Percentiles rank a stretch among this genome's conserved stretches.
These are phyloP conservation scores for Boletellus emodensis DNA, from an alignment of 768 basidiomycete genomes.

Conservation along the genomic window DNA sequence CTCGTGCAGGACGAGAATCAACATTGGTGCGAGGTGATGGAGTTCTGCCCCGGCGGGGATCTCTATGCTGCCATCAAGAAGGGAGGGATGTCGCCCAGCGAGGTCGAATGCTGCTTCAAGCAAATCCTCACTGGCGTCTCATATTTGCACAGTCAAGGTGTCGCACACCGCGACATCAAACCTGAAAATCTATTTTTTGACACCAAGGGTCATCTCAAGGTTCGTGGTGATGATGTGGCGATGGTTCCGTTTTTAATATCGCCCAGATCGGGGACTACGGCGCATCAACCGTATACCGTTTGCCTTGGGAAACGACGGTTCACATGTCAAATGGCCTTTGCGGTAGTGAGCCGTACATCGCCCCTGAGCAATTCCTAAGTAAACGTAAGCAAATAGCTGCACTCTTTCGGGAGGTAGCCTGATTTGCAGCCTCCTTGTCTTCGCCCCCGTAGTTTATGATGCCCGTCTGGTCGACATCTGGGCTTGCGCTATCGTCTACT, in stretches of 20 bases:
- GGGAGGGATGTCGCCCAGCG: conserved; percentile 85
- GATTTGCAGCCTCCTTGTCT: conserved; percentile 21
- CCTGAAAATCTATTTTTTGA: conserved; percentile 98
- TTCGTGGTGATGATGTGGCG: conserved; percentile 31
- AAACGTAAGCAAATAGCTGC: conserved; percentile 73
- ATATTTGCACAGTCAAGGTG: conserved; percentile 94
- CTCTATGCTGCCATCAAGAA: conserved; percentile 99
- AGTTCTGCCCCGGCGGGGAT: conserved; percentile 97
- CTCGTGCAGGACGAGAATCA: conserved; percentile 96
- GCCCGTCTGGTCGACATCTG: conserved; percentile 96
- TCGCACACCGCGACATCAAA: conserved; percentile 97
- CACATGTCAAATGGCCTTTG: conserved; percentile 97
- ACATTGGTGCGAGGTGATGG: conserved; percentile 99
- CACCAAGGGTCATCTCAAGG: conserved; percentile 89
- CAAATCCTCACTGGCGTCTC: conserved; percentile 86
- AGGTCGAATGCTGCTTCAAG: conserved; percentile 97
- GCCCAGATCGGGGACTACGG: conserved; percentile 94
- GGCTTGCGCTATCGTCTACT: conserved; percentile 96
- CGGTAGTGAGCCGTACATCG: conserved; percentile 98
- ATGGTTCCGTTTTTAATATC: conserved; percentile 7
- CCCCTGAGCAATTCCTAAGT: conserved; percentile 93
- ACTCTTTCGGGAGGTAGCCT: conserved; percentile 36
- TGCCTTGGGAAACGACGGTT: conserved; percentile 96
- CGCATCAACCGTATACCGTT: conserved; percentile 96
- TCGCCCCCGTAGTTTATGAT: conserved; percentile 72